Percentiles rank a stretch among this genome's conserved stretches.
Evolutionary conservation across 352 stramenopile genomes (phyloP).

Genomic region (Thraustotheca clavata): DNA sequence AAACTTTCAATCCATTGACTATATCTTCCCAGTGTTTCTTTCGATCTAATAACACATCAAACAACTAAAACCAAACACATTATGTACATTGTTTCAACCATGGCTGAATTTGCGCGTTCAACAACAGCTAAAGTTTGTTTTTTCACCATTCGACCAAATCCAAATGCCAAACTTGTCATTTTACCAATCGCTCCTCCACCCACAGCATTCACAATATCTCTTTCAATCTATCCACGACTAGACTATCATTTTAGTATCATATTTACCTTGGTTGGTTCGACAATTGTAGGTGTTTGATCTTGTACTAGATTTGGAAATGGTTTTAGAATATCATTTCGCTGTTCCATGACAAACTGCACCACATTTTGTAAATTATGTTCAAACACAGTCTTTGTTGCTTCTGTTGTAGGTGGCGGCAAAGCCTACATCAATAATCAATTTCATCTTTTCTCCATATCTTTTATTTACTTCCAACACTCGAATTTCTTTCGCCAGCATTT

Average conservation of each 20-base stretch:
- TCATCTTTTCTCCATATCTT: not conserved
- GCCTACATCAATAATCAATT: not conserved
- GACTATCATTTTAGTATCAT: not conserved
- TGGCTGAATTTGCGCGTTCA: conserved; percentile 31
- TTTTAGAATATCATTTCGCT: not conserved
- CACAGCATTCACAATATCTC: conserved; percentile 12
- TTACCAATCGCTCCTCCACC: conserved; percentile 38
- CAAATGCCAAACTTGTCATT: conserved; percentile 68
- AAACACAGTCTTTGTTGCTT: conserved; percentile 14
- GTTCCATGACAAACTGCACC: not conserved
- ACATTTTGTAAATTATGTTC: conserved; percentile 7
- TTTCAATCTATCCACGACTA: conserved; percentile 2
- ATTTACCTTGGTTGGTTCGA: conserved; percentile 9
- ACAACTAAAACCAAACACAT: not conserved
- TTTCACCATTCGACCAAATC: conserved; percentile 77
- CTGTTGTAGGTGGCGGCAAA: not conserved
- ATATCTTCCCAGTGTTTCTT: conserved; percentile 12
- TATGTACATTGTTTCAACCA: conserved; percentile 15
- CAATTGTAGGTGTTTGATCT: not conserved
- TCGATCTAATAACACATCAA: not conserved
- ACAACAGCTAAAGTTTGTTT: conserved; percentile 77
- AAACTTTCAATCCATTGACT: not conserved
- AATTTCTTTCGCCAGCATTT: conserved; percentile 6
- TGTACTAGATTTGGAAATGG: conserved; percentile 17
- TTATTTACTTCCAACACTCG: conserved; percentile 1